Percentiles rank a stretch among this genome's conserved stretches.
phyloP scores from a whole-genome alignment of 1,139 yeast genomes.

The Suhomyces yuchorum region DNA sequence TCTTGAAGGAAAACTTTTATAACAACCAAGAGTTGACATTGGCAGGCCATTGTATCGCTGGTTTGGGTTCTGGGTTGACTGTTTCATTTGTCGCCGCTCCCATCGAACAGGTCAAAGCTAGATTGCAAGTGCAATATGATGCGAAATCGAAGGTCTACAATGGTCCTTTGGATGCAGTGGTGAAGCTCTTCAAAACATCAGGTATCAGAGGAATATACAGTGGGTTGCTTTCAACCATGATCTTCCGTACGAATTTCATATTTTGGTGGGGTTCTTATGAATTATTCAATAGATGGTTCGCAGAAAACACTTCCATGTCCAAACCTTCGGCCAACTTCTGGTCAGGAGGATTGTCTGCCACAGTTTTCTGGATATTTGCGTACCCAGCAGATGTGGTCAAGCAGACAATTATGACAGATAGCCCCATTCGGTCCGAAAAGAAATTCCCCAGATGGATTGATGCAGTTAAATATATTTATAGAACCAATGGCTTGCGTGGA shows the following conservation, averaged over 20 bases:
- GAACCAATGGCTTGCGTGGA: conserved; percentile 60
- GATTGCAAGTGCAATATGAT: conserved; percentile 88
- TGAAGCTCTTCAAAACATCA: conserved; percentile 52
- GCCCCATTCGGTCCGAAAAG: conserved; percentile 61
- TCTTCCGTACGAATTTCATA: conserved; percentile 82
- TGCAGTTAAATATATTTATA: conserved; percentile 71
- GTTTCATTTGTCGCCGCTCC: conserved; percentile 95
- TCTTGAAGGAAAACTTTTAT: conserved; percentile 65
- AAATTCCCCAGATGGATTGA: conserved; percentile 69
- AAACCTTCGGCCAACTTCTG: conserved; percentile 78
- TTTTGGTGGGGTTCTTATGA: conserved; percentile 97
- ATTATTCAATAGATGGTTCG: conserved; percentile 68
- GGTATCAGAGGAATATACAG: conserved; percentile 77
- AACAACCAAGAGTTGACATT: conserved; percentile 63
- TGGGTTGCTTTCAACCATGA: conserved; percentile 82
- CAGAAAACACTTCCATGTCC: conserved; percentile 61
- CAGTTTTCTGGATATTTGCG: conserved; percentile 88
- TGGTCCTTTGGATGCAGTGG: conserved; percentile 79
- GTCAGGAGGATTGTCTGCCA: conserved; percentile 87
- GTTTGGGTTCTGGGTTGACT: conserved; percentile 85
- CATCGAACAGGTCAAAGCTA: conserved; percentile 84
- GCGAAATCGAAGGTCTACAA: conserved; percentile 64
- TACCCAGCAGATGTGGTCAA: conserved; percentile 90
- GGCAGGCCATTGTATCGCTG: conserved; percentile 73
- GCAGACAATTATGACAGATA: conserved; percentile 83